Evolutionary conservation across 805 yeast species (phyloP), one percentile per base, ranked within the genome.

Genomic region (Candida gorgasii): DNA sequence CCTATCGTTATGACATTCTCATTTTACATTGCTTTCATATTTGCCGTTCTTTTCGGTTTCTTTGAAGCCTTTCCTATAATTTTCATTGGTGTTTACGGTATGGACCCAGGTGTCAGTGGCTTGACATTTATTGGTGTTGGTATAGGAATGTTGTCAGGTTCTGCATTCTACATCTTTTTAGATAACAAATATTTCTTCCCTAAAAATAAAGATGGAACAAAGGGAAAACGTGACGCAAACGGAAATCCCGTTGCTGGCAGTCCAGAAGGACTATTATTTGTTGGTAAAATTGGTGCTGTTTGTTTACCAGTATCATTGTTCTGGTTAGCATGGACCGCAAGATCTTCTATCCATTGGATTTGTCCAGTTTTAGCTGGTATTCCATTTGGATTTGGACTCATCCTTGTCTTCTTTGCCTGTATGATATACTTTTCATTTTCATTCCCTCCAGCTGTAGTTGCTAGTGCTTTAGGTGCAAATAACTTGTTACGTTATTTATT

Each of bases 381-480:
- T 35, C 82, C 90, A 24, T 79, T 86, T 54, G 93, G 95, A 1
- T 83, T 83, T 54, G 86, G 89, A 6, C 67, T 86, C 46, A 75
- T 86, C 42, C 65, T 85, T 53, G 76, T 86, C 40, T 86, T 86
- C 69, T 83, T 86, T 62, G 69, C 86, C 15, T 77, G 80, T 36
- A 71, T 86, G 55, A 75, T 80, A 36, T 86, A 86, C 59, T 83
- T 86, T 61, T 69, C 86, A 26, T 72, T 80, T 73, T 61, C 85
- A 4, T 86, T 80, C 61, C 92, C 93, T 19, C 89, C 92, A 36
- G 62, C 80, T 24, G 75, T 76, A 24, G 84, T 88, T 16, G 96
- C 96, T 0, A 82, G 92, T n/a, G 92, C 95, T 3, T 62, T 88
- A 47, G 96, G 96, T 26, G 96, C 96, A 11, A 89, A 89, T 65